Evolutionary conservation across 1,139 yeast species (phyloP), one percentile per base, ranked within the genome.

Genomic region (Candida labiduridarum): DNA sequence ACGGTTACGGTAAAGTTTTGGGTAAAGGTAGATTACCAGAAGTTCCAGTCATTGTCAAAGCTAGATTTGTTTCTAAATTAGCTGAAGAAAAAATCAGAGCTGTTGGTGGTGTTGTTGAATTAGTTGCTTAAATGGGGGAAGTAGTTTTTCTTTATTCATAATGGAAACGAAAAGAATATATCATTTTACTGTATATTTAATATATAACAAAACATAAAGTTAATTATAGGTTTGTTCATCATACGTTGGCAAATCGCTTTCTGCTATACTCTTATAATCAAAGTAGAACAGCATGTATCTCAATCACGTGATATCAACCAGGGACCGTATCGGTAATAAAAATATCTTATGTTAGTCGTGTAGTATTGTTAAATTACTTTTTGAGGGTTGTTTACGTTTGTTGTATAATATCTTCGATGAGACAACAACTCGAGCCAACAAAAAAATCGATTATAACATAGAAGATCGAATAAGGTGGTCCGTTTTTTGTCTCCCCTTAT

Each of bases 21-120:
- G 99, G 97, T 81, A 94, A 94, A 87, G 99, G 99, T 80, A 85
- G 89, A 80, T 83, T 95, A 71, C 99, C 99, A 79, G 73, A 88
- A 68, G 97, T 91, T 68, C 99, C 99, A 74, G 96, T 95, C 79
- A 91, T 95, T 71, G 99, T 95, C 78, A 92, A 89, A 84, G 98
- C 99, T 69, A 92, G 99, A 87, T 94, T 87, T 76, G 99, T 95
- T 69, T 91, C 98, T 69, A 88, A 91, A 83, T 87, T 91, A 76
- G 99, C 99, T 76, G 99, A 95, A 87, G 92, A 94, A 84, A 95
- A 94, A 87, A 95, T 95, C 85, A 90, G 89, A 87, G 98, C 96
- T 76, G 99, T 87, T 74, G 99, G 99, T 84, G 99, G 99, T 88
- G 99, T 88, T 75, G 96, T 94, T 78, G 99, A 94, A 85, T 89